Conservation (phyloP, 2,329 filamentous ascomycete genomes). For the Penicillium decumbens region DNA sequence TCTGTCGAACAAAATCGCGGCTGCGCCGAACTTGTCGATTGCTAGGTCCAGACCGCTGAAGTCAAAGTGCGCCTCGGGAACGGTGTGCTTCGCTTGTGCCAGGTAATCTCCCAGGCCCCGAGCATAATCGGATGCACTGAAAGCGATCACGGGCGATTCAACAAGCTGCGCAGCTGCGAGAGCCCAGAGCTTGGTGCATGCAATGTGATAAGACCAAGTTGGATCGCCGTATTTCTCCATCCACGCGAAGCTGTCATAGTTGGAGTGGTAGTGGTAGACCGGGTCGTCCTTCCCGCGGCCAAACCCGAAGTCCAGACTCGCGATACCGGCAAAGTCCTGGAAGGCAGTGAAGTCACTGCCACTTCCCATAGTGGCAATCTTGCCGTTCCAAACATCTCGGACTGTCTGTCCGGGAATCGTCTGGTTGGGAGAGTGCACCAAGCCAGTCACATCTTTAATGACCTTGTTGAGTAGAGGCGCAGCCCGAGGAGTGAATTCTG, state of each 20-base stretch:
- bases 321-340: constrained; percentile 65
- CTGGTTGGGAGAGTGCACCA: constrained; percentile 70
- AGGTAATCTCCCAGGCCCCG: constrained; percentile 49
- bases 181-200: constrained; percentile 63
- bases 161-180: constrained; percentile 58
- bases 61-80: constrained; percentile 29
- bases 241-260: constrained; percentile 81
- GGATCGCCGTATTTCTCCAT: constrained; percentile 73
- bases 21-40: constrained; percentile 47
- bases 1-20: constrained; percentile 50
- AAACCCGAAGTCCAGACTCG: constrained; percentile 63
- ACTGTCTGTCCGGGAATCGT: constrained; percentile 65
- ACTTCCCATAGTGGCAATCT: constrained; percentile 63
- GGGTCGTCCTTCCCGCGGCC: constrained; percentile 40
- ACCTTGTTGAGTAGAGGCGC: constrained; percentile 72
- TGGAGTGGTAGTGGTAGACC: constrained; percentile 72
- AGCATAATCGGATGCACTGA: constrained; percentile 63
- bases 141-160: constrained; percentile 59
- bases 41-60: constrained; percentile 49
- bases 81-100: constrained; percentile 27
- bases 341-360: constrained; percentile 73
- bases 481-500: constrained; percentile 59
- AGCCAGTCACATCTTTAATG: constrained; percentile 60
- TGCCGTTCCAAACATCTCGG: constrained; percentile 60
- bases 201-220: constrained; percentile 55